Percentiles rank a stretch among this genome's conserved stretches.
Conservation (phyloP, 176 grass and related monocot species). For the Avena atlantica region DNA sequence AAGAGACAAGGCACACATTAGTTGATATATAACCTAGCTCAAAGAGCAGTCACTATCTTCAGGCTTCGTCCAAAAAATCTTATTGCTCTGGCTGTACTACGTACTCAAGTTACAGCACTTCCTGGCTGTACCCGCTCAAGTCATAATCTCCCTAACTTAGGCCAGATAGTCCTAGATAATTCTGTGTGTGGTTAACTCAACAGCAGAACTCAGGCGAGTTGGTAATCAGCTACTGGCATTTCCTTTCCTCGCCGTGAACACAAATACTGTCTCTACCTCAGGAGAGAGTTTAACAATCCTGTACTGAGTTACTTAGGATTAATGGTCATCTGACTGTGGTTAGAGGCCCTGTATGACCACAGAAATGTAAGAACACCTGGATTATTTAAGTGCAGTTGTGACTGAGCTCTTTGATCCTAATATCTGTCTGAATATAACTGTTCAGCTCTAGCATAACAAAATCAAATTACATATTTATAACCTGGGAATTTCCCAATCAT, state of each 20-base stretch:
- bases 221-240: neutral
- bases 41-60: constrained; percentile 38
- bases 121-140: neutral
- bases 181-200: neutral
- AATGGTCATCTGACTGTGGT: neutral
- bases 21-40: constrained; percentile 29
- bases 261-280: constrained; percentile 6
- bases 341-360: constrained; percentile 28
- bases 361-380: neutral
- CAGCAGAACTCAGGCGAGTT: constrained; percentile 24
- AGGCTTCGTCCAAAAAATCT: neutral
- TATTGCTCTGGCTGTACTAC: neutral
- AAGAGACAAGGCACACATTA: constrained; percentile 30
- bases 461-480: neutral
- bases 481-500: constrained; percentile 15
- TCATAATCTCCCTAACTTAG: constrained; percentile 26
- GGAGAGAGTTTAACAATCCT: constrained; percentile 24
- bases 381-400: constrained; percentile 29
- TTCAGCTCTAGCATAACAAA: constrained; percentile 23
- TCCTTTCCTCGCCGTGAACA: neutral
- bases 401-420: constrained; percentile 18
- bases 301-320: constrained; percentile 12
- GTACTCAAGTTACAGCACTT: constrained; percentile 27
- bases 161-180: constrained; percentile 15
- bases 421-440: constrained; percentile 3